These are phyloP conservation scores for Phoma sp. DNA, from an alignment of 2,329 filamentous ascomycete genomes.

Conservation along the genomic window DNA sequence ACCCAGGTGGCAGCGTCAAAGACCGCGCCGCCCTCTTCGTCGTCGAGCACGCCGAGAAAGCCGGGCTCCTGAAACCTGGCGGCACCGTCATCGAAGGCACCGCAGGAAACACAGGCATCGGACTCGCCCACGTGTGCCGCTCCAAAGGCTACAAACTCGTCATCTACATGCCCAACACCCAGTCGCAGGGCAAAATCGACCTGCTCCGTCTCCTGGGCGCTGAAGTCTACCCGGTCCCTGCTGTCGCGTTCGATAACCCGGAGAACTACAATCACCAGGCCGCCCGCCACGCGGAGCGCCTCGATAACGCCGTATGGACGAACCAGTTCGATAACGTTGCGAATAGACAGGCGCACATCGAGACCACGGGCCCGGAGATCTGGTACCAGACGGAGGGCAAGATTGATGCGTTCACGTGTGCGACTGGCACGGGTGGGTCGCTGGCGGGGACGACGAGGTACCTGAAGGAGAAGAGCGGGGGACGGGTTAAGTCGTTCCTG, in stretches of 20 bases:
- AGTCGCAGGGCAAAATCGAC: constrained; percentile 97
- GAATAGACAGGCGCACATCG: constrained; percentile 91
- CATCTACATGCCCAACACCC: constrained; percentile 99
- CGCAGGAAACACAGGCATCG: constrained; percentile 97
- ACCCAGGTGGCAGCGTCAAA: constrained; percentile 95
- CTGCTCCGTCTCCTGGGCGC: constrained; percentile 87
- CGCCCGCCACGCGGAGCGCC: constrained; percentile 79
- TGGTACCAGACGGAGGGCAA: constrained; percentile 89
- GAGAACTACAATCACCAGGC: constrained; percentile 99
- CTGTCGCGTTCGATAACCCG: constrained; percentile 92
- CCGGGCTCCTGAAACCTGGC: constrained; percentile 78
- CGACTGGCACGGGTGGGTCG: constrained; percentile 91
- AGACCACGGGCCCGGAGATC: constrained; percentile 97
- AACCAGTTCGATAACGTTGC: constrained; percentile 98
- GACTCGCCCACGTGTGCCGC: constrained; percentile 93
- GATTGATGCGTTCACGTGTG: constrained; percentile 93
- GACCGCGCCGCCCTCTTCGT: constrained; percentile 95
- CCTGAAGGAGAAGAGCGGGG: constrained; percentile 80
- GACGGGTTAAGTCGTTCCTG: constrained; percentile 83
- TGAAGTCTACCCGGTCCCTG: constrained; percentile 94
- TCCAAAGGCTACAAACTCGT: constrained; percentile 91
- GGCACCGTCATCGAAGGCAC: constrained; percentile 97
- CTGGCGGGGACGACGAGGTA: constrained; percentile 87
- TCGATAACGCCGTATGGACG: constrained; percentile 94
- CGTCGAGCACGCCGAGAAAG: constrained; percentile 90